phyloP scores from a whole-genome alignment of 2,329 filamentous ascomycete genomes.

The Exserohilum rostratum region DNA sequence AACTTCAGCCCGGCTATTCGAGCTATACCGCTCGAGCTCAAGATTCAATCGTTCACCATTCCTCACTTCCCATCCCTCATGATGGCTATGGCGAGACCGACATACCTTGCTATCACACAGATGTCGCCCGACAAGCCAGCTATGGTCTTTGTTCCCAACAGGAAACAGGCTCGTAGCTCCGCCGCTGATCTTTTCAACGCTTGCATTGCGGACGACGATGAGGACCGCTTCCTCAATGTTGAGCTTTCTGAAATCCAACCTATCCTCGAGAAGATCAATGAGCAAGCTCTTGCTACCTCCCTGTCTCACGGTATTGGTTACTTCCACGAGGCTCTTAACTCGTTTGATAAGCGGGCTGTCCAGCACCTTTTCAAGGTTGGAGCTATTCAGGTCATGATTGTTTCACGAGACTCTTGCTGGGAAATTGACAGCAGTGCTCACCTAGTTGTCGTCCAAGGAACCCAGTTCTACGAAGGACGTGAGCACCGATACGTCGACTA shows the following conservation, averaged over 20 bases:
- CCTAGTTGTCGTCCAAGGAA: constrained; percentile 94
- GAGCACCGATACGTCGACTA: constrained; percentile 99
- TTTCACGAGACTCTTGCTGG: constrained; percentile 92
- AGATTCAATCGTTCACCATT: constrained; percentile 93
- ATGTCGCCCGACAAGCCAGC: constrained; percentile 88
- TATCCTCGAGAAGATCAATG: constrained; percentile 81
- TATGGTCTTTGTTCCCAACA: constrained; percentile 87
- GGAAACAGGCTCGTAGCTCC: constrained; percentile 89
- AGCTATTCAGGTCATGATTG: constrained; percentile 83
- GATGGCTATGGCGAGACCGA: constrained; percentile 97
- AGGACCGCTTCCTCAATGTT: constrained; percentile 90
- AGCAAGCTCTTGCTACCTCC: constrained; percentile 85
- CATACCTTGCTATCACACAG: constrained; percentile 86
- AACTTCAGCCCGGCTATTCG: constrained; percentile 96
- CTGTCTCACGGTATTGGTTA: constrained; percentile 94
- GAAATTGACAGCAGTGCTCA: constrained; percentile 88
- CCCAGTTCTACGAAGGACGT: constrained; percentile 94
- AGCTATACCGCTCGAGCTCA: constrained; percentile 86
- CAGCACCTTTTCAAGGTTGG: constrained; percentile 89
- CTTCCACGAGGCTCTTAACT: constrained; percentile 90
- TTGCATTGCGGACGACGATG: constrained; percentile 85
- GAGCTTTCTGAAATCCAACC: constrained; percentile 81
- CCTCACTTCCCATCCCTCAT: constrained; percentile 98
- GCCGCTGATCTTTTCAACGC: constrained; percentile 87
- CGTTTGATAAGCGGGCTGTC: constrained; percentile 90